Evolutionary conservation across 257 asterid species (phyloP).

Genomic region (Nicotiana knightiana): DNA sequence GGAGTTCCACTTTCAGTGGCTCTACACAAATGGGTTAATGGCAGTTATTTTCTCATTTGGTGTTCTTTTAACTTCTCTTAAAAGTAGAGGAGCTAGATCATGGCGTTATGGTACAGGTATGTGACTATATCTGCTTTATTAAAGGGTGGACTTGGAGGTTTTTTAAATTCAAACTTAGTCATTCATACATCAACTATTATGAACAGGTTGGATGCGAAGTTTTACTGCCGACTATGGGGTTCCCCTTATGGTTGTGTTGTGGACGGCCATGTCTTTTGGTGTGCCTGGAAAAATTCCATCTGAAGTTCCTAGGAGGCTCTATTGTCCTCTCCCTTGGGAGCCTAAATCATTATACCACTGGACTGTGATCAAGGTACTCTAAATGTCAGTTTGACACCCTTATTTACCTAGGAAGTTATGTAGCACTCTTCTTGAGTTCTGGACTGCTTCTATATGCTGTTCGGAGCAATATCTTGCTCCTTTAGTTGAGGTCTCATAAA

Average conservation of each 20-base stretch:
- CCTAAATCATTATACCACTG: slow-evolving; percentile 66
- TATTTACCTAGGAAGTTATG: background rate
- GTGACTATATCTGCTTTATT: slow-evolving; percentile 1
- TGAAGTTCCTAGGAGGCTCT: slow-evolving; percentile 86
- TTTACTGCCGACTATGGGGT: slow-evolving; percentile 92
- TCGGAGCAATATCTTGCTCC: slow-evolving; percentile 1
- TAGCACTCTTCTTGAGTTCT: background rate
- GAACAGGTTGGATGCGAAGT: slow-evolving; percentile 66
- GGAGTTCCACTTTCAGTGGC: slow-evolving; percentile 71
- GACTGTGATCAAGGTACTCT: slow-evolving; percentile 68
- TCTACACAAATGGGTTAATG: slow-evolving; percentile 71
- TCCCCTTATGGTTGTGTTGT: slow-evolving; percentile 69
- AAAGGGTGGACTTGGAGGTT: background rate
- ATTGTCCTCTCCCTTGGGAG: slow-evolving; percentile 81
- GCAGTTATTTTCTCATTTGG: slow-evolving; percentile 75
- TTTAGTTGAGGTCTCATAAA: background rate
- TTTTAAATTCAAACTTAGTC: background rate
- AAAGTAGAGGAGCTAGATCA: slow-evolving; percentile 77
- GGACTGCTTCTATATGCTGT: background rate
- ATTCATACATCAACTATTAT: background rate
- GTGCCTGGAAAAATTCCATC: slow-evolving; percentile 58
- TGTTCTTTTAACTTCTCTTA: slow-evolving; percentile 57
- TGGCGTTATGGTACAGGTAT: slow-evolving; percentile 93
- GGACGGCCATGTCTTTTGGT: slow-evolving; percentile 69
- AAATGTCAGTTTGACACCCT: too few species aligned